Evolutionary conservation across 2,329 filamentous ascomycete genomes (phyloP), one percentile per base, ranked within the genome.

Genomic region (Pyricularia grisea): DNA sequence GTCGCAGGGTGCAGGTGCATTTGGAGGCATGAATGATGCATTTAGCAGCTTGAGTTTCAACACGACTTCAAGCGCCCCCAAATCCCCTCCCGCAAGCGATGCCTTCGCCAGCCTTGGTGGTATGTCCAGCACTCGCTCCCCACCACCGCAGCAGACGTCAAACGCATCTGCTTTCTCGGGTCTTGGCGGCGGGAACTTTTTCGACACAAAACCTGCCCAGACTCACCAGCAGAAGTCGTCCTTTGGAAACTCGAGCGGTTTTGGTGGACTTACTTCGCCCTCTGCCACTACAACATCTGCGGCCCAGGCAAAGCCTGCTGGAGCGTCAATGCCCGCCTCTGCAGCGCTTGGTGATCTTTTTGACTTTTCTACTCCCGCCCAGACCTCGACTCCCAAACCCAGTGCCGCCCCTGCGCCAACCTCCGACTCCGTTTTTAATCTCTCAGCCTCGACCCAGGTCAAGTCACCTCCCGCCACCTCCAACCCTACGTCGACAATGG

Each of bases 291-390:
- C 79, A 27, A 71, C 78, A 27, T 72, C 77, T 66, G 65, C 78
- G 74, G 73, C 78, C 58, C 70, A 76, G 61, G 71, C 79, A 67
- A 73, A 74, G 50, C 73, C 75, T n/a, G 73, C 68, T 71, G 82
- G 27, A 81, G 77, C 73, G 67, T 73, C 83, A 11, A 77, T 72
- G 68, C 74, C 84, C 17, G 77, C 84, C 2, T 83, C 85, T 11
- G 86, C 87, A 33, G 85, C 88, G 20, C 87, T 95, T 74, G 89
- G 88, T 66, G 92, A 97, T 76, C 84, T 97, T 1, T 94, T 97
- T 75, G 92, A 94, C 76, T 87, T 97, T 72, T 86, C 87, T 7
- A 80, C 86, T 0, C 74, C 83, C 23, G 74, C 82, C 4, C 60
- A 63, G 60, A 74, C 81, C 9, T 77, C 84, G 68, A 79, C 83